Evolutionary conservation across 805 yeast genomes (phyloP).

Genomic region (Kodamaea jinghongensis): DNA sequence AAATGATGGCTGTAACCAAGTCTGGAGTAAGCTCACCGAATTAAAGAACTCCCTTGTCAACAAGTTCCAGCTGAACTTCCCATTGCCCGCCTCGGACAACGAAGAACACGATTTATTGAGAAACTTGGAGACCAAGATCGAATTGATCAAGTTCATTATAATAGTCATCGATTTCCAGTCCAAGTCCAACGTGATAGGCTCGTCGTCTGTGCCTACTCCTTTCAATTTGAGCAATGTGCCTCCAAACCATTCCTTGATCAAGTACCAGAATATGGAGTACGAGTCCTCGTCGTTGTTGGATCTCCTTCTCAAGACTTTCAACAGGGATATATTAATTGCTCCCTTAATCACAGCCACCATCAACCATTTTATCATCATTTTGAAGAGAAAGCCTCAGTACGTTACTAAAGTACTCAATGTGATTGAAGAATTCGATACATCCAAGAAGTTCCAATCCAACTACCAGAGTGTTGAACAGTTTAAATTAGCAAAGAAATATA

Average conservation of each 20-base stretch:
- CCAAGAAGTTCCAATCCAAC: conserved; percentile 52
- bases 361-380: conserved; percentile 59
- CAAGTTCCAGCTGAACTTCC: conserved; percentile 58
- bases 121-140: conserved; percentile 59
- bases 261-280: conserved; percentile 52
- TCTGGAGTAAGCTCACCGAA: conserved; percentile 56
- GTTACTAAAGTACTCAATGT: conserved; percentile 55
- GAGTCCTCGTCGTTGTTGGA: conserved; percentile 72
- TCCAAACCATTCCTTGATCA: conserved; percentile 64
- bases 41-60: conserved; percentile 60
- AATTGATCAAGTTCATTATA: conserved; percentile 67
- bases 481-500: conserved; percentile 59
- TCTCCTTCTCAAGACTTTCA: conserved; percentile 53
- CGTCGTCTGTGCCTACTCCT: conserved; percentile 18
- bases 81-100: conserved; percentile 46
- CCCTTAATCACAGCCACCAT: conserved; percentile 66
- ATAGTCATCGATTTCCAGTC: conserved; percentile 44
- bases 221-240: conserved; percentile 52
- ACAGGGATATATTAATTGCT: conserved; percentile 51
- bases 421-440: conserved; percentile 59
- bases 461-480: conserved; percentile 42
- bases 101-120: conserved; percentile 49
- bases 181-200: conserved; percentile 31
- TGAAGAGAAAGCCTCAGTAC: conserved; percentile 64
- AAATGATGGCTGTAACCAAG: conserved; percentile 41